Percentiles rank a stretch among this genome's conserved stretches.
Evolutionary conservation across 805 yeast genomes (phyloP).

Genomic region (Ogataea ganodermae): DNA sequence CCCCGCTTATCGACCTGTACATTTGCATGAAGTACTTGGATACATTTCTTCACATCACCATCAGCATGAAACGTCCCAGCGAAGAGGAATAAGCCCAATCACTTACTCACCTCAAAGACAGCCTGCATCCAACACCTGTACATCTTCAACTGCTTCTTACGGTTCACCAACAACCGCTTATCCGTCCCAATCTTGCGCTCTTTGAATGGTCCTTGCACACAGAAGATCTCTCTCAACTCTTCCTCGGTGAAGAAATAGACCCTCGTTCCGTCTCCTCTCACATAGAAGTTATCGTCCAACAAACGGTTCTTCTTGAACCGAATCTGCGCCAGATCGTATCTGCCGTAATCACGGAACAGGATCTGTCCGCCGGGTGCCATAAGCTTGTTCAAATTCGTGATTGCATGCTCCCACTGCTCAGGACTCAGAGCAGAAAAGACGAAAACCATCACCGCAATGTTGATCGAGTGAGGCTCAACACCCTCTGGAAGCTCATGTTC

Average conservation of each 20-base stretch:
- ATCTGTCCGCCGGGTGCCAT: conserved; percentile 93
- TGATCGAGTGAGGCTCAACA: conserved; percentile 77
- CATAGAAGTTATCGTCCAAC: conserved; percentile 89
- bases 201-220: conserved; percentile 50
- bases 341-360: conserved; percentile 89
- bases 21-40: conserved; percentile 52
- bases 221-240: conserved; percentile 76
- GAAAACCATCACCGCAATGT: conserved; percentile 91
- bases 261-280: conserved; percentile 96
- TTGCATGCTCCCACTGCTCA: conserved; percentile 83
- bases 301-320: conserved; percentile 86
- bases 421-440: conserved; percentile 93
- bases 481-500: conserved; percentile 80
- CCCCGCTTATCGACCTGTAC: conserved; percentile 50
- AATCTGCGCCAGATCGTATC: conserved; percentile 94
- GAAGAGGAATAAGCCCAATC: too few species aligned
- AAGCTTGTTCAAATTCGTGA: conserved; percentile 64
- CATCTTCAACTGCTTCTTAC: conserved; percentile 93
- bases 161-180: conserved; percentile 84
- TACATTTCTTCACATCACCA: conserved; percentile 62
- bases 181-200: conserved; percentile 85
- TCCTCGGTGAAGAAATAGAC: conserved; percentile 97
- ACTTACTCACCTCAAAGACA: conserved; percentile 65
- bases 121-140: conserved; percentile 97
- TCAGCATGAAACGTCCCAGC: conserved; percentile 40